phyloP scores from a whole-genome alignment of 2,329 filamentous ascomycete genomes.

The Phoma sp. region DNA sequence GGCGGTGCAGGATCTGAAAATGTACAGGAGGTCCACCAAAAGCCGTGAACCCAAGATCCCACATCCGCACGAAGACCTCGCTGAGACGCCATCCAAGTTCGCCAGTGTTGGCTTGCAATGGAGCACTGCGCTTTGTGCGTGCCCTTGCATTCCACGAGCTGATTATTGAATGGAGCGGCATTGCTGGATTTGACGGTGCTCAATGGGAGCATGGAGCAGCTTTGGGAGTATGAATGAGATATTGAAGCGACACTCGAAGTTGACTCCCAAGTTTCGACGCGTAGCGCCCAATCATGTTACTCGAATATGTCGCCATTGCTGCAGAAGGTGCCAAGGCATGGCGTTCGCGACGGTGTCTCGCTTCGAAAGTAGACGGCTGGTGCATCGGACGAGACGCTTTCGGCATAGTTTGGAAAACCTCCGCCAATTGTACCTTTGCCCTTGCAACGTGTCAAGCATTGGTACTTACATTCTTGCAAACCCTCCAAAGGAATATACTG shows the following conservation, averaged over 20 bases:
- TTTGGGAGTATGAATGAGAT: not conserved
- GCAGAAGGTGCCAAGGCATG: conserved; percentile 19
- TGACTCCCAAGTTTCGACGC: not conserved
- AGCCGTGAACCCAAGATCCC: conserved; percentile 68
- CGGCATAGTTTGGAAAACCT: not conserved
- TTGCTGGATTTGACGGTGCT: conserved; percentile 4
- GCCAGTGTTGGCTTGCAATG: conserved; percentile 27
- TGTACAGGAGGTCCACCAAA: conserved; percentile 74
- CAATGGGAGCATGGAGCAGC: not conserved
- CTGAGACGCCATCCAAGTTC: conserved; percentile 31
- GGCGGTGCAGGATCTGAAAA: conserved; percentile 69
- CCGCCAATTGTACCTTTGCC: not conserved
- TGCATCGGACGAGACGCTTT: not conserved
- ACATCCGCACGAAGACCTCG: conserved; percentile 46
- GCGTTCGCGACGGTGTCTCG: conserved; percentile 10
- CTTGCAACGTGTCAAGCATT: too few species aligned
- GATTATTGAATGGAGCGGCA: conserved; percentile 31
- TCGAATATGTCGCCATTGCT: conserved; percentile 22
- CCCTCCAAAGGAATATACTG: too few species aligned
- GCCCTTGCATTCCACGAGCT: conserved; percentile 27
- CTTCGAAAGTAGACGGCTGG: not conserved
- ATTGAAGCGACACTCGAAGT: not conserved
- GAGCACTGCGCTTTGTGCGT: conserved; percentile 21
- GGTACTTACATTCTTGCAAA: too few species aligned
- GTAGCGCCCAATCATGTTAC: conserved; percentile 17